These are phyloP conservation scores for Trifolium subterraneum DNA, from an alignment of 306 rosid genomes.

Conservation along the genomic window DNA sequence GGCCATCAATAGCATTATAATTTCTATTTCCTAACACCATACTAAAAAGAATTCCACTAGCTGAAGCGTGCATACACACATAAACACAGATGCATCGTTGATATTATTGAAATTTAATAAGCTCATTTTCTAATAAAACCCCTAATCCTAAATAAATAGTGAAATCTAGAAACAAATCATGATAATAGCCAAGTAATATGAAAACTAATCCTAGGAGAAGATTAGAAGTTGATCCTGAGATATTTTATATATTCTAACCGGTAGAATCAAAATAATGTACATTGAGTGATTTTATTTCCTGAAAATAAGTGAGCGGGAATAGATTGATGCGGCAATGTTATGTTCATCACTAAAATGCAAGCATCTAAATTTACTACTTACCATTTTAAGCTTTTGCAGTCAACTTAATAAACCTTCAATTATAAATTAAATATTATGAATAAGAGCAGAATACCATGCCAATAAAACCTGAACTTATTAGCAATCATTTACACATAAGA, in stretches of 20 bases:
- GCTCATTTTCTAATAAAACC: neutral
- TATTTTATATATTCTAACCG: neutral
- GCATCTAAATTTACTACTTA: neutral
- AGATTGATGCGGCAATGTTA: neutral
- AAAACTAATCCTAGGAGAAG: neutral
- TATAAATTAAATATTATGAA: no score
- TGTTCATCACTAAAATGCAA: slow-evolving; percentile 1
- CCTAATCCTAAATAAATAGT: neutral
- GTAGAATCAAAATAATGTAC: neutral
- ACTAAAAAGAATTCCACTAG: no score
- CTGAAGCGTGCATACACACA: no score
- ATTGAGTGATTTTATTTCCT: neutral
- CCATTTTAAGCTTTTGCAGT: no score
- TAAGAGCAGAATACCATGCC: no score
- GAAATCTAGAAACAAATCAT: neutral
- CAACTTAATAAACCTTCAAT: no score
- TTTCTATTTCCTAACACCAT: neutral
- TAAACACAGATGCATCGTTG: no score
- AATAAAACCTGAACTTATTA: no score
- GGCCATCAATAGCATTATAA: neutral
- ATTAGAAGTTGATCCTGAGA: neutral
- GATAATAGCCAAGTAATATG: neutral
- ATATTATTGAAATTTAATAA: no score
- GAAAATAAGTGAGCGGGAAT: neutral
- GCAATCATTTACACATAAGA: slow-evolving; percentile 5